Evolutionary conservation across 371 early-diverging fungal genomes (phyloP), one percentile per base, ranked within the genome.

Genomic region (Apophysomyces variabilis): DNA sequence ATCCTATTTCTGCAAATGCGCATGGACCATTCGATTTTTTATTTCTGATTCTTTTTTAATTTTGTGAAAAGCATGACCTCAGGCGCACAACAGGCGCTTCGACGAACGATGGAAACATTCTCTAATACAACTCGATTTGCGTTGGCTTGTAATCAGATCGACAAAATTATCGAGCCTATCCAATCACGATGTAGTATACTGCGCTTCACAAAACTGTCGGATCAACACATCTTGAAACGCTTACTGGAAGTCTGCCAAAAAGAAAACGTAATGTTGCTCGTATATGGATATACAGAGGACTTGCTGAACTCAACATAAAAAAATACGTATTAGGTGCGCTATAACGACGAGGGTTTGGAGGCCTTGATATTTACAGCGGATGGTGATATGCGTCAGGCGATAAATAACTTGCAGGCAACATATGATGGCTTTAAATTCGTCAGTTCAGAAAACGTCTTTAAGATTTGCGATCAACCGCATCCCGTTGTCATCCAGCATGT

Each of bases 141-240:
- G 4, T 83, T 99, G 38, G 99, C 99, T 4, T 99, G 99, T 84
- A 99, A 99, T 77, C 84, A 93, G 73, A 93, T 97, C 58, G 87
- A 86, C 73, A 99, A 99, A 78, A 96, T 99, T 68, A 97, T 99
- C 70, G 99, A 99, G 71, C 99, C 99, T 26, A 99, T 99, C 67
- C 99, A 99, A 78, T 93, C 94, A 58, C 91, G 99, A 65, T 98
- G 99, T 78, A 98, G 99, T 12, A 95, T 99, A 61, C 76, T 99
- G 47, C 87, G 95, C 26, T 99, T 92, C 73, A 87, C 89, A 1
- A 89, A 89, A 62, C 79, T 99, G 66, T 83, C 87, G 6, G 90
- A 92, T 67, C 77, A 84, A 58, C 92, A 97, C 72, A 79, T 99
- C 1, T 71, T 91, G 45, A 80, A 82, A 32, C 86, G 98, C 57